Percentiles rank a stretch among this genome's conserved stretches.
Conservation (phyloP, 2,329 filamentous ascomycete genomes). For the Thelonectria blattea region DNA sequence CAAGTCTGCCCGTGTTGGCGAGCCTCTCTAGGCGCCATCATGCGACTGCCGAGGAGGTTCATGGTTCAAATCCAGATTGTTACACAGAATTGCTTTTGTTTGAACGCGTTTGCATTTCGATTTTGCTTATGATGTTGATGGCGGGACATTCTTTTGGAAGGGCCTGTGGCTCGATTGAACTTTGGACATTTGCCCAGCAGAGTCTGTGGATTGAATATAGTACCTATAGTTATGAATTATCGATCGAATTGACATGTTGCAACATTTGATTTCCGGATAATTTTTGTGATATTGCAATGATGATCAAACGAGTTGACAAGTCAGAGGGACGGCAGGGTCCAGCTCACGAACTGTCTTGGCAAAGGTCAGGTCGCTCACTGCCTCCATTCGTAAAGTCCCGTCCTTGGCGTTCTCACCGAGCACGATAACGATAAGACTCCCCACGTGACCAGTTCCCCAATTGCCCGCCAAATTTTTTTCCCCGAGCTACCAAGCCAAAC, state of each 20-base stretch:
- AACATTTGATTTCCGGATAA: not conserved
- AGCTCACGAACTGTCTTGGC: not conserved
- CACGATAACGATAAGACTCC: constrained; percentile 19
- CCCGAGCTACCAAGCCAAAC: not conserved
- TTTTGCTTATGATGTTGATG: not conserved
- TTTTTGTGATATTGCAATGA: no score
- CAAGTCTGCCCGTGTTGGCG: constrained; percentile 60
- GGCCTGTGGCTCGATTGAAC: not conserved
- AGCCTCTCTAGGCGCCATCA: constrained; percentile 44
- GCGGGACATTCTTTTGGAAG: constrained; percentile 5
- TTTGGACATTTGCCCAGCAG: not conserved
- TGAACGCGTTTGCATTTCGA: not conserved
- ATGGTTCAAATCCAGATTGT: constrained; percentile 3
- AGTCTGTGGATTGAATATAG: not conserved
- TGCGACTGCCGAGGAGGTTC: no score
- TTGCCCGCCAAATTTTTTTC: constrained; percentile 21
- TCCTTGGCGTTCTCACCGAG: not conserved
- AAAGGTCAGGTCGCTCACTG: no score
- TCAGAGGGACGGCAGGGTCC: not conserved
- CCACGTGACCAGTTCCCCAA: constrained; percentile 19
- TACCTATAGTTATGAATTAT: not conserved
- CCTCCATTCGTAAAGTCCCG: no score
- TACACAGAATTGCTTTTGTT: not conserved
- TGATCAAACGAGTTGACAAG: not conserved
- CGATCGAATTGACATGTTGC: constrained; percentile 7